phyloP scores from a whole-genome alignment of 2,329 filamentous ascomycete genomes.

The Penicillium sp. region DNA sequence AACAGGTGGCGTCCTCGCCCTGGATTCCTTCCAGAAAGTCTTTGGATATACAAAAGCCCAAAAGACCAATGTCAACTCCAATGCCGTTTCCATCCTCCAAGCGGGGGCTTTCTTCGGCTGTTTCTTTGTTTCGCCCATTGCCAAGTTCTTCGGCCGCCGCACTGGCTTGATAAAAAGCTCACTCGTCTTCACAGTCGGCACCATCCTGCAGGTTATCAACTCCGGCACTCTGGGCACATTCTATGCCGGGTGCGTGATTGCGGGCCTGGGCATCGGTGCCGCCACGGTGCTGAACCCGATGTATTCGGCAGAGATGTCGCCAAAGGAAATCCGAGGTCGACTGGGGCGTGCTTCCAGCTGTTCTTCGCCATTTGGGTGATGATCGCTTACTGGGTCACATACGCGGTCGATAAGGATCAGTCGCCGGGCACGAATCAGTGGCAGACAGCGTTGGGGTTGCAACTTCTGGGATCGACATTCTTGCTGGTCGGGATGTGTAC shows the following conservation, averaged over 20 bases:
- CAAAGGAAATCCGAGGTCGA: constrained; percentile 33
- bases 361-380: constrained; percentile 44
- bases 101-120: constrained; percentile 56
- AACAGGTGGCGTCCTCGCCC: constrained; percentile 48
- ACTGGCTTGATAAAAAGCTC: constrained; percentile 48
- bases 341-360: constrained; percentile 41
- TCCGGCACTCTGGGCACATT: constrained; percentile 47
- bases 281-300: constrained; percentile 47
- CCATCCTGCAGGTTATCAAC: constrained; percentile 51
- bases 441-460: constrained; percentile 52
- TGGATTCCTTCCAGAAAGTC: constrained; percentile 46
- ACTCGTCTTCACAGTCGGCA: constrained; percentile 40
- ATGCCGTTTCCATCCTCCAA: constrained; percentile 53
- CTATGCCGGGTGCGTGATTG: constrained; percentile 50
- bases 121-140: constrained; percentile 51
- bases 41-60: constrained; percentile 43
- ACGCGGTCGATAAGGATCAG: constrained; percentile 48
- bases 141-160: constrained; percentile 48
- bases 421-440: constrained; percentile 47
- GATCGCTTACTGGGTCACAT: constrained; percentile 52
- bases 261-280: constrained; percentile 51
- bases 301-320: constrained; percentile 46
- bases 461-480: constrained; percentile 52
- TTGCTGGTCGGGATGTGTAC: constrained; percentile 54
- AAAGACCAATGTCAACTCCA: constrained; percentile 48